Evolutionary conservation across 129 eudicot species (phyloP).

Genomic region (Apium graveolens): DNA sequence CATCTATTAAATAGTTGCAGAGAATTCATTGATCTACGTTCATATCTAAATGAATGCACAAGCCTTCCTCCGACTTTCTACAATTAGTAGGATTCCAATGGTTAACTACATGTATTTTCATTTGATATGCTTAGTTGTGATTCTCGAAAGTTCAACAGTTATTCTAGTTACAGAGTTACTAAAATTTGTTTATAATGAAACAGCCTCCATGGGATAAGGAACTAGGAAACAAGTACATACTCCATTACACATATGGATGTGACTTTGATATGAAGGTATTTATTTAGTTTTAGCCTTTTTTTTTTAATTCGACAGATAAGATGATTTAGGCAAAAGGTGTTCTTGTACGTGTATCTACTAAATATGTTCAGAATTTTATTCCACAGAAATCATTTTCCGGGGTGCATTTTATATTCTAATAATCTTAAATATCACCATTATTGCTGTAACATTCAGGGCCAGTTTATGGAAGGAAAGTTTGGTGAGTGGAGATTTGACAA

Average conservation of each 20-base stretch:
- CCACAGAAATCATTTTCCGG: neutral
- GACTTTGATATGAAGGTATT: conserved; percentile 89
- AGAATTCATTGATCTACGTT: too few species aligned
- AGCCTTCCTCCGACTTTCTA: neutral
- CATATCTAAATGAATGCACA: neutral
- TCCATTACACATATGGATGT: conserved; percentile 96
- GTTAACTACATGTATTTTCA: neutral
- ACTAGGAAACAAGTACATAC: conserved; percentile 63
- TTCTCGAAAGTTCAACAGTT: neutral
- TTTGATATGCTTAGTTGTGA: neutral
- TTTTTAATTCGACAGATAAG: neutral
- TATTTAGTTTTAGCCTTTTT: neutral
- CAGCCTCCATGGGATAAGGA: conserved; percentile 98
- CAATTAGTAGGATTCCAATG: neutral
- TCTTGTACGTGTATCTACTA: too few species aligned
- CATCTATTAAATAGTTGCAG: too few species aligned
- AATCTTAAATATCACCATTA: neutral
- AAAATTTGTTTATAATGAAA: conserved; percentile 7
- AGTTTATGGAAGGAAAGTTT: conserved; percentile 78
- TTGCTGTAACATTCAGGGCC: conserved; percentile 45
- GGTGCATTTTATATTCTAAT: neutral
- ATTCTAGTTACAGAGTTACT: neutral
- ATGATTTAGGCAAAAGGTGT: neutral
- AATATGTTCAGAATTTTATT: neutral
- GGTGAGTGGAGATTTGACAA: conserved; percentile 99